A percentile compares a stretch with the other conserved stretches of the same genome.
phyloP scores from a whole-genome alignment of 768 basidiomycete genomes.

The Dacryopinax spathularia region DNA sequence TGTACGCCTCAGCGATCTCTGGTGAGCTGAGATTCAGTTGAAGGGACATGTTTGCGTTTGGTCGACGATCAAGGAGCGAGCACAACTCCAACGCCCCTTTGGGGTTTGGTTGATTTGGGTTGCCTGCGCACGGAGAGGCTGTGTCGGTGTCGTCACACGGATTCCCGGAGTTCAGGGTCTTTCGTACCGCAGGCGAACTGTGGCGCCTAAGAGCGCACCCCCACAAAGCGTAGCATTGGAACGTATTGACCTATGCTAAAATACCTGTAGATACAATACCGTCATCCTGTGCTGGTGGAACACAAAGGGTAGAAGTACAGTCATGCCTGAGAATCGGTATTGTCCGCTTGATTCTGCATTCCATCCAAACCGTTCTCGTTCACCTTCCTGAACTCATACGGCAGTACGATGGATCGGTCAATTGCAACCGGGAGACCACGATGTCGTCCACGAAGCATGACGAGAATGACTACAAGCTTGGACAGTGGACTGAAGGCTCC shows the following conservation, averaged over 20 bases:
- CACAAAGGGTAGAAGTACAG: too few relatives aligned
- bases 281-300: too few relatives aligned
- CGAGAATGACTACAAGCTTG: slow-evolving; percentile 69
- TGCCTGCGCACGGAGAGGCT: not conserved
- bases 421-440: slow-evolving; percentile 78
- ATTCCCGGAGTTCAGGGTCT: not conserved
- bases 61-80: not conserved
- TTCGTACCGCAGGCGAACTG: too few relatives aligned
- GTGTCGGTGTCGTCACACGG: slow-evolving; percentile 1
- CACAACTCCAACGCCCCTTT: too few relatives aligned
- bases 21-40: not conserved
- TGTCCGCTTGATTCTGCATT: too few relatives aligned
- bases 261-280: too few relatives aligned
- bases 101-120: not conserved
- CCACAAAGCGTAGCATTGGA: too few relatives aligned
- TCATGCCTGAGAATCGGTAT: too few relatives aligned
- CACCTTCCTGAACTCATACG: slow-evolving; percentile 36
- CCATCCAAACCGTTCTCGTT: too few relatives aligned
- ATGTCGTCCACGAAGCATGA: slow-evolving; percentile 91
- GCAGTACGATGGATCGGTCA: slow-evolving; percentile 72
- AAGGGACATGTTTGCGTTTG: not conserved
- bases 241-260: too few relatives aligned
- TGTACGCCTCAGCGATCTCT: slow-evolving; percentile 59
- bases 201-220: too few relatives aligned
- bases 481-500: slow-evolving; percentile 68